Evolutionary conservation across 1,284 basidiomycete genomes (phyloP).

Genomic region (Trichosporon ovoides): DNA sequence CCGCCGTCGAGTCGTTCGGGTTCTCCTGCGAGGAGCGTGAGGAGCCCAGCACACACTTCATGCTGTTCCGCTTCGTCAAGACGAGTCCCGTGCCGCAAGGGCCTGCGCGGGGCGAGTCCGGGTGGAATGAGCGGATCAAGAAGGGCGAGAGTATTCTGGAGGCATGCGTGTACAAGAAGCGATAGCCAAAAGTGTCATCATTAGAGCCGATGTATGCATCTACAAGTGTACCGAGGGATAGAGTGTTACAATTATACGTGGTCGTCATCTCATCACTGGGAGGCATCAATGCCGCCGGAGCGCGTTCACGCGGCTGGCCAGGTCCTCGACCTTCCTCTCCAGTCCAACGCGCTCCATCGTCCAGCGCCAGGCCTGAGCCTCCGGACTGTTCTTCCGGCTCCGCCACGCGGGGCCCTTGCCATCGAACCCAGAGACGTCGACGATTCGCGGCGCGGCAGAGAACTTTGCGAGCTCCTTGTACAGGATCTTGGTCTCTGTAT

Average conservation of each 20-base stretch:
- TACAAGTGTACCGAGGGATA: neutral
- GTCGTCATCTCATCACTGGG: neutral
- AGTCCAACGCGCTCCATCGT: conserved; percentile 66
- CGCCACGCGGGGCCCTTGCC: conserved; percentile 56
- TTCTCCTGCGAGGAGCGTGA: conserved; percentile 53
- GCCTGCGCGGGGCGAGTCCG: conserved; percentile 52
- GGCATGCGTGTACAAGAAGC: conserved; percentile 94
- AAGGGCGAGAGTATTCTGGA: conserved; percentile 66
- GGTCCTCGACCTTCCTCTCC: conserved; percentile 61
- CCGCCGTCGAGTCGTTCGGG: conserved; percentile 67
- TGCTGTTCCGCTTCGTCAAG: conserved; percentile 78
- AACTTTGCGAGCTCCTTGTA: conserved; percentile 77
- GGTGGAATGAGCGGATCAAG: conserved; percentile 60
- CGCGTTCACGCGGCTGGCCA: conserved; percentile 44
- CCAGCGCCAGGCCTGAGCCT: conserved; percentile 69
- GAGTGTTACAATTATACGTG: neutral
- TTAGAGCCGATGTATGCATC: neutral
- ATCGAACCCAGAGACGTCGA: conserved; percentile 63
- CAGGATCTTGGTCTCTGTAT: conserved; percentile 71
- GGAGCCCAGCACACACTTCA: conserved; percentile 79
- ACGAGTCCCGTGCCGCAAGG: conserved; percentile 50
- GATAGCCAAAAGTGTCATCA: conserved; percentile 52
- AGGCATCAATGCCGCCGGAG: conserved; percentile 5
- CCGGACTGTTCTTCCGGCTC: conserved; percentile 68
- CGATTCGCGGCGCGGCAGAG: conserved; percentile 69